phyloP scores from a whole-genome alignment of 2,329 filamentous ascomycete species.

The Gyromitra esculenta region DNA sequence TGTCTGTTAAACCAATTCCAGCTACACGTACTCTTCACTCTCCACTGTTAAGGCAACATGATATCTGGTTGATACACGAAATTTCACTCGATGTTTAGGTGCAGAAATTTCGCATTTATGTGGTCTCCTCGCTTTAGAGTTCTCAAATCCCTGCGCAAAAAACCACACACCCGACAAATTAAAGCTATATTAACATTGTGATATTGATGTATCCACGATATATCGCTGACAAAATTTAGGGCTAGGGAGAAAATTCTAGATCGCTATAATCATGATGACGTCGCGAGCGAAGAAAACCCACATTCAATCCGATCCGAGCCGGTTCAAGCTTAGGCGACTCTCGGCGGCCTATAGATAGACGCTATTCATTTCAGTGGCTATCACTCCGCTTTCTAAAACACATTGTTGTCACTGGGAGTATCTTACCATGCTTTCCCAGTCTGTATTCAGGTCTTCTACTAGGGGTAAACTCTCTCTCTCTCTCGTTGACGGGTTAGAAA shows the following conservation, averaged over 20 bases:
- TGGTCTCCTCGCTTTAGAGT: background rate
- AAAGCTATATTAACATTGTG: too few species aligned
- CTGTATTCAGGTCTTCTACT: constrained; percentile 1
- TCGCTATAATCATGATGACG: background rate
- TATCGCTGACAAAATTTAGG: background rate
- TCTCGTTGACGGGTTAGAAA: background rate
- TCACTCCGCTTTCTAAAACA: background rate
- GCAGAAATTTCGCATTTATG: background rate
- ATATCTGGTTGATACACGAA: background rate
- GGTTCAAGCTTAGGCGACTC: background rate
- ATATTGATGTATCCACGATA: too few species aligned
- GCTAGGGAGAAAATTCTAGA: background rate
- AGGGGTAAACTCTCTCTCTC: constrained; percentile 19
- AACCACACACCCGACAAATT: too few species aligned
- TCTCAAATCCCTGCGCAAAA: background rate
- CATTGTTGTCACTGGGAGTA: background rate
- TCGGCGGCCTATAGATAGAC: background rate
- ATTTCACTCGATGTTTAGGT: background rate
- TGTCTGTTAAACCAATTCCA: too few species aligned
- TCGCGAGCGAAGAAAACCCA: too few species aligned
- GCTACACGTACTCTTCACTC: too few species aligned
- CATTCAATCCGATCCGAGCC: too few species aligned
- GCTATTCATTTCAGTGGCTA: background rate
- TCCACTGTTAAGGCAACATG: too few species aligned
- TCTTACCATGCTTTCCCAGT: constrained; percentile 25